phyloP scores from a whole-genome alignment of 345 rosid species.

The Dipteronia sinensis region DNA sequence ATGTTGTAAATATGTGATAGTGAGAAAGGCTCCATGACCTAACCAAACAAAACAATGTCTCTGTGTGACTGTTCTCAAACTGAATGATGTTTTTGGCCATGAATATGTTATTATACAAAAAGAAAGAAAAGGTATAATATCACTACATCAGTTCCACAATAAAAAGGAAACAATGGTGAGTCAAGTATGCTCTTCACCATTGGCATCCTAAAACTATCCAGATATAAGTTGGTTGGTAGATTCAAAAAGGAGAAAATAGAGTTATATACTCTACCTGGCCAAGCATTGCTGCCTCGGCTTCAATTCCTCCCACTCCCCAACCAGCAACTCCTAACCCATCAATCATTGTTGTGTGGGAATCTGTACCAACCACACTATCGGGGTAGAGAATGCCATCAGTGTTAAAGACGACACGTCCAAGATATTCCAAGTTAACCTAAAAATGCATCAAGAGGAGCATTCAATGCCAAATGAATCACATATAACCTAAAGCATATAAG shows the following conservation, averaged over 20 bases:
- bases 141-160: constrained; percentile 2
- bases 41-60: background rate
- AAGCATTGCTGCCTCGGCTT: constrained; percentile 90
- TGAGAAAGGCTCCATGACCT: background rate
- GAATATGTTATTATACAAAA: background rate
- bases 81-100: background rate
- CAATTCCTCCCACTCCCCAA: constrained; percentile 97
- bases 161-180: background rate
- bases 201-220: background rate
- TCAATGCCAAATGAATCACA: background rate
- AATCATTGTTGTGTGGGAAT: constrained; percentile 93
- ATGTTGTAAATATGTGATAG: too few relatives aligned
- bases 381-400: constrained; percentile 72
- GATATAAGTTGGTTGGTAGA: background rate
- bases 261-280: constrained; percentile 59
- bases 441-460: constrained; percentile 16
- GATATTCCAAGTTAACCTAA: constrained; percentile 90
- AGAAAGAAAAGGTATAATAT: background rate
- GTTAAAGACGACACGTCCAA: constrained; percentile 86
- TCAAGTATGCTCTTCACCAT: background rate
- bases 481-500: background rate
- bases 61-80: background rate
- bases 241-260: background rate
- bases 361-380: constrained; percentile 90
- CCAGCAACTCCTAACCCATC: constrained; percentile 93